Evolutionary conservation across 2,329 filamentous ascomycete species (phyloP), one percentile per base, ranked within the genome.

Genomic region (Lachnellula arida): DNA sequence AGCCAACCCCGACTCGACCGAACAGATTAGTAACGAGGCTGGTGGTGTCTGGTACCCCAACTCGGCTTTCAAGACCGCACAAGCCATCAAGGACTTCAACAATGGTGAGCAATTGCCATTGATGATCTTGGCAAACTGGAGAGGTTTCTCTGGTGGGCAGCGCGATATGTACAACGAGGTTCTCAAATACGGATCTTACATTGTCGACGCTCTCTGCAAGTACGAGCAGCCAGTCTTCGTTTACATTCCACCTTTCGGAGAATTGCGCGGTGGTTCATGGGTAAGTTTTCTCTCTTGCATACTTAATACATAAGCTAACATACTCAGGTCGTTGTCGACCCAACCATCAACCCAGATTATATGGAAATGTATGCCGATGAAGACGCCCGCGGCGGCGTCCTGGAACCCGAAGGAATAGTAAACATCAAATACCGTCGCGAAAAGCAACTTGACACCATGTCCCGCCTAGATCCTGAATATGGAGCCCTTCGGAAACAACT

Each of bases 81-180:
- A 99, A 76, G 94, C 94, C 55, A 96, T 99, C 78, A 91, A 88
- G 69, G 94, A 99, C 79, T 99, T 99, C 84, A 99, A 99, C 84
- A 85, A 96, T 64, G 94, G 94, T 72, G 94, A 99, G 78, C 94
- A 99, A 78, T 81, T 99, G 70, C 94, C 94, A 55, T 79, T 99
- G 64, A 97, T 99, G 91, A 99, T 99, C 72, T 85, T 99, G 62
- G 94, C 94, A 76, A 99, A 99, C 82, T 99, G 94, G 94, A 88
- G 94, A 85, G 94, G 94, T 80, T 99, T 99, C 90, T 99, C 94
- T 65, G 94, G 94, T 79, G 94, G 94, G 63, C 94, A 99, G 78
- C 91, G 93, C 66, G 94, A 99, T 76, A 99, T 99, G 94, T 99
- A 95, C 85, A 97, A 97, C 78, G 94, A 99, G 77, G 94, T 99